Base-by-base conservation (phyloP, 2,329 filamentous ascomycete genomes). In the Lachnellula suecica region DNA sequence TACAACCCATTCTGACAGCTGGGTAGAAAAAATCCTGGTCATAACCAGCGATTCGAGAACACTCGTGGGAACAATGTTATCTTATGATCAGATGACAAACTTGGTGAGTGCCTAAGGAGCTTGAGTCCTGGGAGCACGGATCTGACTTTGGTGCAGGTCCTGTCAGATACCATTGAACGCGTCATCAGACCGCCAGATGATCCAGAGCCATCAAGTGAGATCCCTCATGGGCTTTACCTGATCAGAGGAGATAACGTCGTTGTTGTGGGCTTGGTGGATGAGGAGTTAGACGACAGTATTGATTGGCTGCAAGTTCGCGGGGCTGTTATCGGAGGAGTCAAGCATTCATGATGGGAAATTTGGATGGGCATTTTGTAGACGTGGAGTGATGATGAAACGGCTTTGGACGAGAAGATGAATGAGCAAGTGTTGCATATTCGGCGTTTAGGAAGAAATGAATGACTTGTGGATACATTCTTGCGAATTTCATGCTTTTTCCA, bases 191-290 rank as follows among this genome's bases (percentile, higher is more conserved):
- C 88, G 1, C 81, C 82, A 40, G 92, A 97, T 67, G 91, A 96
- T 66, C 81, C 84, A 37, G 90, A 96, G 63, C 82, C 87, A 1
- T 95, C 88, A 40, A 83, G 85, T 53, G 84, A 94, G 67, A 85
- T 94, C 17, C 84, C 88, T 4, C 83, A 97, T 57, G 94, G 94
- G 1, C 74, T 97, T 5, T 97, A 97, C 70, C 80, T 99, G 52
- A 89, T 99, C 52, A 83, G 94, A 54, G 94, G 94, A 47, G 94
- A 99, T 70, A 97, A 95, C 66, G 93, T 99, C 44, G 92, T 91
- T 57, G 79, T 95, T 15, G 89, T 94, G 52, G 94, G 94, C 2
- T 76, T 95, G 52, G 86, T 99, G 27, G 91, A 99, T 70, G 92
- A 96, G 71, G 81, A 88, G 62, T 76, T 97, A 53, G 94, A 99